Evolutionary conservation across 345 rosid species (phyloP), one percentile per base, ranked within the genome.

Genomic region (Ceriops tagal): DNA sequence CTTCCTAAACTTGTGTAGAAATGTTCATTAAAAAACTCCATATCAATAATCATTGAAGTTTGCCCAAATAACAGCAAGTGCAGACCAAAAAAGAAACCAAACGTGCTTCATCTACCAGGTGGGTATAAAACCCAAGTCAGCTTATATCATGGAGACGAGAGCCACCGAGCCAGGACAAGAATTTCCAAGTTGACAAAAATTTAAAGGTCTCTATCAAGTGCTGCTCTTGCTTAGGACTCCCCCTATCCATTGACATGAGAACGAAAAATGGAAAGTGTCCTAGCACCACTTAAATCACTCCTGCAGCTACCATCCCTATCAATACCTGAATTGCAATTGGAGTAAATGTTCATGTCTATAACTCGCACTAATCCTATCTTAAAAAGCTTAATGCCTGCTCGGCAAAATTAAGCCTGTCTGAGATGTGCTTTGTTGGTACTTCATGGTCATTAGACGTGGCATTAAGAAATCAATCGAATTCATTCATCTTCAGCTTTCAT

Each of bases 381-480:
- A 47, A 8, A 32, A 28, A 66, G 34, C 64, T 64, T 71, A 34
- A 66, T 69, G 66, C 71, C 59, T 61, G 66, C 69, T 81, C 77
- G 43, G 61, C 62, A 37, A 49, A 72, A 62, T 22, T 13, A 53
- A 53, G 11, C 58, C 72, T 39, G 37, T 67, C 46, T 59, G 77
- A 53, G 21, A 77, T 69, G 64, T 65, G 69, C 72, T 78, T 76
- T 64, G 56, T 57, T 75, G 64, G 26, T 35, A 35, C 10, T 66
- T 26, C 61, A 59, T 64, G 69, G 76, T 65, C 63, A 78, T 69
- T 64, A 62, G 66, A 32, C 10, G 39, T 39, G 30, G 46, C 52
- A 51, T 20, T 39, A 7, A 46, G 67, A 61, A 55, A 68, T 49
- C 63, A 60, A 49, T 28, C 11, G 52, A 56, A 27, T 43, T 43